Conservation (phyloP, 306 rosid species). For the Sechiopsis laciniata region DNA sequence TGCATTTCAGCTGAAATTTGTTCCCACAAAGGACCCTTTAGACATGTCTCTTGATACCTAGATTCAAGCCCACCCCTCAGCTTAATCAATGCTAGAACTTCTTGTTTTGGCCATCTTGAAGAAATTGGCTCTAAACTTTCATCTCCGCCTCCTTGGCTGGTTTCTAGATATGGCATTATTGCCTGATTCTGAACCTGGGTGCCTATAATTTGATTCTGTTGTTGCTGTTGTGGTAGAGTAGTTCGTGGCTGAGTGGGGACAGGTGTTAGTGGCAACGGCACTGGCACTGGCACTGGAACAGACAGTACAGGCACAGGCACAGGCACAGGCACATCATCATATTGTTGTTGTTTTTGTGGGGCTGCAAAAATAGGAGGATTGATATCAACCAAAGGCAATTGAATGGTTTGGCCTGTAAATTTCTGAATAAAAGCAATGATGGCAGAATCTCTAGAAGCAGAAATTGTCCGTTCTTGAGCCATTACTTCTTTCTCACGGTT, state of each 20-base stretch:
- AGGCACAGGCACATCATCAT: neutral
- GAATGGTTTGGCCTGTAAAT: constrained; percentile 39
- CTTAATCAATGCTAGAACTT: constrained; percentile 38
- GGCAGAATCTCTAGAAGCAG: constrained; percentile 42
- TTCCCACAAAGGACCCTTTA: constrained; percentile 51
- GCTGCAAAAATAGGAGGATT: too few relatives aligned
- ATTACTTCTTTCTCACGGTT: constrained; percentile 33
- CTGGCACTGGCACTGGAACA: neutral
- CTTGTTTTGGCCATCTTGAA: constrained; percentile 46
- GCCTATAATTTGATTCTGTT: too few relatives aligned
- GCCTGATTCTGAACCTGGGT: neutral
- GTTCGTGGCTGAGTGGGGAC: neutral
- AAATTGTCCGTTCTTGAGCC: constrained; percentile 35
- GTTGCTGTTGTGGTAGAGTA: too few relatives aligned
- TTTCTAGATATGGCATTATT: constrained; percentile 4
- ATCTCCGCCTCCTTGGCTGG: constrained; percentile 3
- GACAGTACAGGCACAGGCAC: constrained; percentile 14
- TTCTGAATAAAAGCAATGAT: constrained; percentile 42
- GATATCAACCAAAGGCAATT: constrained; percentile 21
- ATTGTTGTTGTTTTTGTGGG: constrained; percentile 19
- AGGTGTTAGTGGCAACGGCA: constrained; percentile 14
- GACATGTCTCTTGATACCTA: constrained; percentile 39
- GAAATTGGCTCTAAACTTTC: constrained; percentile 23
- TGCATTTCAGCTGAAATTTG: constrained; percentile 34
- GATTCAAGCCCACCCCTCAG: constrained; percentile 38